Evolutionary conservation across 2,329 filamentous ascomycete genomes (phyloP).

Genomic region (Microascus cirrosus): DNA sequence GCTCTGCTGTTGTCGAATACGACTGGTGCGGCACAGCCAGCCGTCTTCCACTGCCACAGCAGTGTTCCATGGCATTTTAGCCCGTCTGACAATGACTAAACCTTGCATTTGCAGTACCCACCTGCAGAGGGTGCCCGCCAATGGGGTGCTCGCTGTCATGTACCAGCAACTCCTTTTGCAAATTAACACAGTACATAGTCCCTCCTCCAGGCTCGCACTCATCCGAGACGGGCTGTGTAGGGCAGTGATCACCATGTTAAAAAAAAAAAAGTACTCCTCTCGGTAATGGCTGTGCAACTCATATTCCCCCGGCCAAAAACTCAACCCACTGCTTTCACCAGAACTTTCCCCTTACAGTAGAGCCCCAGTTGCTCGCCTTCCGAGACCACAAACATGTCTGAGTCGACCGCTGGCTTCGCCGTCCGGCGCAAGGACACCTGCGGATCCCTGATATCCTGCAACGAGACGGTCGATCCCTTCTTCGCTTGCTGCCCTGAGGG

Average conservation of each 20-base stretch:
- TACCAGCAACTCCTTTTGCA: neutral
- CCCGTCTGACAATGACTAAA: too few relatives aligned
- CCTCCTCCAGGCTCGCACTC: neutral
- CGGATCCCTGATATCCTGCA: neutral
- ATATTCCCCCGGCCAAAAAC: neutral
- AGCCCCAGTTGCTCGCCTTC: too few relatives aligned
- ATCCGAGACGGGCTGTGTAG: neutral
- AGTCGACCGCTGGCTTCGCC: neutral
- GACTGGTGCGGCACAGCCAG: too few relatives aligned
- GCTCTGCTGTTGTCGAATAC: too few relatives aligned
- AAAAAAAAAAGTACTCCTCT: neutral
- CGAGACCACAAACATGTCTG: neutral
- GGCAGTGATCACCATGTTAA: neutral
- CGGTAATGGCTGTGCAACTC: neutral
- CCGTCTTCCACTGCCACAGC: too few relatives aligned
- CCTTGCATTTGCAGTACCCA: too few relatives aligned
- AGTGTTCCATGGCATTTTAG: too few relatives aligned
- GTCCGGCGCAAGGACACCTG: neutral
- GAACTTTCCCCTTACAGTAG: too few relatives aligned
- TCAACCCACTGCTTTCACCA: neutral
- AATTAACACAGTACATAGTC: neutral
- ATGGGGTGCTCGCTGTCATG: neutral
- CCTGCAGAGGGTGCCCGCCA: too few relatives aligned
- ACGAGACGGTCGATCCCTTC: neutral
- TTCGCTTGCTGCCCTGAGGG: neutral